Percentiles rank a stretch among this genome's conserved stretches.
Conservation (phyloP, 306 rosid species). For the Malus asiatica region DNA sequence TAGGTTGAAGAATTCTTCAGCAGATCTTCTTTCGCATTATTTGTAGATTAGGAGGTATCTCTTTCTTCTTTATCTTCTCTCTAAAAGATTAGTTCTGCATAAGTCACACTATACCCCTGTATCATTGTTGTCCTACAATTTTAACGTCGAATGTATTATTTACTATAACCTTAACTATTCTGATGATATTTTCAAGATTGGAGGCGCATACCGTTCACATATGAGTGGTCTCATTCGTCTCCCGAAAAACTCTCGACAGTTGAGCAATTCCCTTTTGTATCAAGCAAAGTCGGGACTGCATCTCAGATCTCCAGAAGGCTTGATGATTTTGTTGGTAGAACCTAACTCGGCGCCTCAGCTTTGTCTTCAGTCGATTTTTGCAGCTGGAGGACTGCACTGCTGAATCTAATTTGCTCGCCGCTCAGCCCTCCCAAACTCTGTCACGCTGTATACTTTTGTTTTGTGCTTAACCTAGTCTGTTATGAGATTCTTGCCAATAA, state of each 20-base stretch:
- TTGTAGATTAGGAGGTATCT: slow-evolving; percentile 59
- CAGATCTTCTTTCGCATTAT: slow-evolving; percentile 51
- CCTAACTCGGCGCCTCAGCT: not conserved
- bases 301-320: not conserved
- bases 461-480: not conserved
- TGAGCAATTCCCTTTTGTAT: not conserved
- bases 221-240: not conserved
- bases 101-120: not conserved
- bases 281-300: not conserved
- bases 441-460: not conserved
- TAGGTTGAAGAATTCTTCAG: slow-evolving; percentile 65
- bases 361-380: not conserved
- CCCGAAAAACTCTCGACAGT: not conserved
- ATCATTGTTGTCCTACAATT: not conserved
- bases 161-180: not conserved
- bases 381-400: slow-evolving; percentile 9
- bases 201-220: not conserved
- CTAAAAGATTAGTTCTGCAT: not conserved
- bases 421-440: not conserved
- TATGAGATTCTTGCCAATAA: not conserved
- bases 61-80: not conserved
- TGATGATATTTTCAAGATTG: not conserved
- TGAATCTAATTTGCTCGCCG: not conserved
- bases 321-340: not conserved
- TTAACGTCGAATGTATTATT: not conserved